phyloP scores from a whole-genome alignment of 108 stramenopile species.

The Pseudonitzschia multistriata region DNA sequence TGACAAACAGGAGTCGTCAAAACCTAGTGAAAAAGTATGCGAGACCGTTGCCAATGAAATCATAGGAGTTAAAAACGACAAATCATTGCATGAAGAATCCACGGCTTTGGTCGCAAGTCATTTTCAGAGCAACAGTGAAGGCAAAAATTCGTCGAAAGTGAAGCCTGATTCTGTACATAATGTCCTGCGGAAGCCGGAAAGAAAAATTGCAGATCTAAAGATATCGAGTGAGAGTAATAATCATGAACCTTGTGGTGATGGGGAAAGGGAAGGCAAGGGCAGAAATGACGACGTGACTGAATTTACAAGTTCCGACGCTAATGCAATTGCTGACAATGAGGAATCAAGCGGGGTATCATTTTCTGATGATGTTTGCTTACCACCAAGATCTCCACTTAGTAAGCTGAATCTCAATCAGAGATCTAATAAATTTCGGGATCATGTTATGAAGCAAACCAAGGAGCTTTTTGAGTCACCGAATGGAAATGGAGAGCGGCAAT shows the following conservation, averaged over 20 bases:
- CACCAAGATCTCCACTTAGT: slow-evolving; percentile 25
- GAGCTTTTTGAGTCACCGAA: slow-evolving; percentile 1
- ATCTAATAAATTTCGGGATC: slow-evolving; percentile 29
- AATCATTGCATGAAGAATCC: background rate
- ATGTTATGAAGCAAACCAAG: slow-evolving; percentile 16
- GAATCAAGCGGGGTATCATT: background rate
- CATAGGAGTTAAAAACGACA: background rate
- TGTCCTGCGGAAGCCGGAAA: background rate
- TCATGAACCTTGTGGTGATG: background rate
- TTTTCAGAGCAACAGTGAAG: background rate
- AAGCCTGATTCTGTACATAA: background rate
- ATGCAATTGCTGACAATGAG: slow-evolving; percentile 1
- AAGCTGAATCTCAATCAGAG: slow-evolving; percentile 26
- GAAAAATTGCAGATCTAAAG: background rate
- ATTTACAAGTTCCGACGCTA: background rate
- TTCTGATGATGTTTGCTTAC: background rate
- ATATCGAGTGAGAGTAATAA: too few relatives aligned
- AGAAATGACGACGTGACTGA: background rate
- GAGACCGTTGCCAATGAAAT: background rate
- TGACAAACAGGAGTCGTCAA: background rate
- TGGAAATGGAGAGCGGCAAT: slow-evolving; percentile 3
- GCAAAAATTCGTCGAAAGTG: background rate
- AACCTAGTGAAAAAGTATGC: background rate
- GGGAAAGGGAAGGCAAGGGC: background rate
- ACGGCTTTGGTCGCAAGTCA: background rate